A percentile compares a stretch with the other conserved stretches of the same genome.
Evolutionary conservation across 129 eudicot genomes (phyloP).

Genomic region (Tanacetum coccineum): DNA sequence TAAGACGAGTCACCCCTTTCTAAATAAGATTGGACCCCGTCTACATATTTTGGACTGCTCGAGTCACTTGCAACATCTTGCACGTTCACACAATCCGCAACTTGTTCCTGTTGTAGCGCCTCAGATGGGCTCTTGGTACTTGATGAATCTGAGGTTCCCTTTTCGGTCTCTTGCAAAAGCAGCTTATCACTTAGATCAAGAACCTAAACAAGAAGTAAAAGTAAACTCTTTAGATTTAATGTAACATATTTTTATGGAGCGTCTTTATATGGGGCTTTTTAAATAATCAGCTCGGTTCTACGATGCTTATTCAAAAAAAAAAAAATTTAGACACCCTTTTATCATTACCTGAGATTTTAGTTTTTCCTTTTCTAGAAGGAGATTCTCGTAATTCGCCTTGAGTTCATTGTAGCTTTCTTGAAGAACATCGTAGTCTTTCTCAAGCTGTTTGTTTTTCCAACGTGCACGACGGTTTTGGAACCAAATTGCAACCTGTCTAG

Average conservation of each 20-base stretch:
- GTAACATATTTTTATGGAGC: not conserved
- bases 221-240: not conserved
- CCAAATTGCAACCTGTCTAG: constrained; percentile 93
- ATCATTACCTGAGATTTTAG: constrained; percentile 63
- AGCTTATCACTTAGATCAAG: constrained; percentile 52
- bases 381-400: constrained; percentile 64
- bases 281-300: no score
- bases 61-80: constrained; percentile 42
- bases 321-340: not conserved
- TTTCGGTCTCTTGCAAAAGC: constrained; percentile 38
- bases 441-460: constrained; percentile 79
- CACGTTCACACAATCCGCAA: constrained; percentile 32
- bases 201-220: constrained; percentile 41
- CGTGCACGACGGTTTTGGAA: constrained; percentile 92
- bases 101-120: constrained; percentile 37
- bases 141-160: constrained; percentile 33
- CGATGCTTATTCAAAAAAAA: not conserved
- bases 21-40: constrained; percentile 34
- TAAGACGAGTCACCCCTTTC: constrained; percentile 57
- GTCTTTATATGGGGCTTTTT: not conserved
- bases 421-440: constrained; percentile 71
- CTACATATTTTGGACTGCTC: constrained; percentile 35
- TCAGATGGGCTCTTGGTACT: constrained; percentile 32
- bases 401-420: constrained; percentile 64
- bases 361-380: constrained; percentile 66